Conservation (phyloP, 108 stramenopile genomes). For the Mediolabrus comicus region DNA sequence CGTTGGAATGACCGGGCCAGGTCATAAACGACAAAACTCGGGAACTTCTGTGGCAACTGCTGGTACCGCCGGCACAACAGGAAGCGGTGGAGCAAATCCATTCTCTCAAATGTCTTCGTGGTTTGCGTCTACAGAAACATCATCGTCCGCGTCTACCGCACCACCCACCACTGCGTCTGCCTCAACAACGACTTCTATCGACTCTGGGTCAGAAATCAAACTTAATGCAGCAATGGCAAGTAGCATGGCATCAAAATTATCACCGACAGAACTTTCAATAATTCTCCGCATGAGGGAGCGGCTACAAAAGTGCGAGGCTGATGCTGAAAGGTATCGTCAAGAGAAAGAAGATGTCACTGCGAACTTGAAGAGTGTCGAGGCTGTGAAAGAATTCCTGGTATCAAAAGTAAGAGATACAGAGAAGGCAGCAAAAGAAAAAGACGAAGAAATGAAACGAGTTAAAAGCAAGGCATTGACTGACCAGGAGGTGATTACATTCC, state of each 20-base stretch:
- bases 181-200: neutral
- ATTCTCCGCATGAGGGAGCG: conserved; percentile 84
- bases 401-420: conserved; percentile 74
- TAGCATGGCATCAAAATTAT: conserved; percentile 80
- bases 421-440: conserved; percentile 34
- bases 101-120: conserved; percentile 15
- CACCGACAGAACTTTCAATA: conserved; percentile 76
- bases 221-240: conserved; percentile 72
- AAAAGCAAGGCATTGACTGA: conserved; percentile 74
- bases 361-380: conserved; percentile 72
- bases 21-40: conserved; percentile 15
- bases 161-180: neutral
- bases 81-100: conserved; percentile 8
- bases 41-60: conserved; percentile 11
- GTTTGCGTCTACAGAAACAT: conserved; percentile 11
- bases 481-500: conserved; percentile 89
- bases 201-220: conserved; percentile 41
- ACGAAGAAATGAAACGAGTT: conserved; percentile 59
- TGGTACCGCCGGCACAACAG: neutral
- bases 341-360: conserved; percentile 71
- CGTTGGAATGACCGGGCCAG: conserved; percentile 20
- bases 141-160: neutral
- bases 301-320: conserved; percentile 60
- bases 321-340: conserved; percentile 39
- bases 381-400: conserved; percentile 78